These are phyloP conservation scores for Emergomyces orientalis DNA, from an alignment of 2,329 filamentous ascomycete species.

Conservation along the genomic window DNA sequence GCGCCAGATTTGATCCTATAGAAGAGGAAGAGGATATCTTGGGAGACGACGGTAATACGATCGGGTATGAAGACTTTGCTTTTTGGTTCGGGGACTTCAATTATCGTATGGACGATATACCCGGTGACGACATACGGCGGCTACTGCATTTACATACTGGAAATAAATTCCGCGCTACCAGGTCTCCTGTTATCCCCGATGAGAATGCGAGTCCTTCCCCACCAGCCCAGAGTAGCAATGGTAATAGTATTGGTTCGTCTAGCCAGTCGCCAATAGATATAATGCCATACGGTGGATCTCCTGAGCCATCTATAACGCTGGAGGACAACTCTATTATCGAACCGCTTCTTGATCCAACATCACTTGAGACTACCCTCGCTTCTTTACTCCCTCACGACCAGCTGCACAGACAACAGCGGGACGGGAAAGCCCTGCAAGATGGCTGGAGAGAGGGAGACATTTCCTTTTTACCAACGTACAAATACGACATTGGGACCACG, in stretches of 20 bases:
- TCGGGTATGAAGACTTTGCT: conserved; percentile 85
- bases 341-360: conserved; percentile 67
- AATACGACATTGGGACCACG: conserved; percentile 92
- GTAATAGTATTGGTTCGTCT: neutral
- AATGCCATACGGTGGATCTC: neutral
- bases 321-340: conserved; percentile 55
- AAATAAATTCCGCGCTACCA: conserved; percentile 15
- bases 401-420: conserved; percentile 61
- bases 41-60: conserved; percentile 48
- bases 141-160: conserved; percentile 63
- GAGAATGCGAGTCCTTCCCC: conserved; percentile 8
- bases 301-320: conserved; percentile 15
- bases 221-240: neutral
- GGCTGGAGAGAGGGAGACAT: conserved; percentile 88
- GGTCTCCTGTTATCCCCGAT: conserved; percentile 11
- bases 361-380: conserved; percentile 76
- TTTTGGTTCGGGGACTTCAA: conserved; percentile 98
- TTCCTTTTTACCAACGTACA: conserved; percentile 87
- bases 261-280: neutral
- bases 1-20: conserved; percentile 70
- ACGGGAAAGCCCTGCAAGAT: conserved; percentile 74
- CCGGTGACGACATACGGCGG: conserved; percentile 80
- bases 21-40: conserved; percentile 54
- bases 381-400: conserved; percentile 88
- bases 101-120: conserved; percentile 79